Base-by-base conservation (phyloP, 2,329 filamentous ascomycete species). In the Trichothecium roseum region DNA sequence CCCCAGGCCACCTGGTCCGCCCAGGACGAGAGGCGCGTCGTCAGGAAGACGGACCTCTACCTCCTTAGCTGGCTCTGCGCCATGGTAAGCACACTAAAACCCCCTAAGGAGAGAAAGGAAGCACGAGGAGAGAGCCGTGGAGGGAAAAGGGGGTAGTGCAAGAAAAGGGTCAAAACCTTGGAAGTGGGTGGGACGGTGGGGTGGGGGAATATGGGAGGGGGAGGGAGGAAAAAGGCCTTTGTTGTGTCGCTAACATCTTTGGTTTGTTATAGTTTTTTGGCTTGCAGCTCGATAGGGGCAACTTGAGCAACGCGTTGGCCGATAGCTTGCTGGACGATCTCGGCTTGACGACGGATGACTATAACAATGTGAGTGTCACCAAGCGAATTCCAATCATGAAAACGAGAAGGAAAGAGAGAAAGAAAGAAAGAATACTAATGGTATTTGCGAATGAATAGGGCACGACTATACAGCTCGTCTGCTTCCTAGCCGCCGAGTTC, bases 231-330 rank as follows among this genome's bases (percentile, higher is more conserved):
- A n/a, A n/a, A n/a, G n/a, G n/a, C n/a, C n/a, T n/a, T n/a, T n/a
- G n/a, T n/a, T n/a, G n/a, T 7, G 9, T 35, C 6, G 63, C 68
- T 37, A 46, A 51, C 46, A 18, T 45, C 8, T 24, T 10, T 14
- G 13, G 4, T n/a, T n/a, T n/a, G n/a, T n/a, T n/a, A n/a, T 5
- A 53, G 56, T 80, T 81, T 54, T 78, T 80, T 38, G 72, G 72
- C 0, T 59, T 81, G 4, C 74, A 81, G 47, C 57, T 81, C 7
- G 76, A 80, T 49, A 62, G 78, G 32, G 74, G 74, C 35, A 81
- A 81, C 46, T 57, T 81, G 47, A 64, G 62, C 37, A 77, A 78
- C 44, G 77, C 75, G 3, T 56, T 75, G 20, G 74, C 72, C 2
- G 77, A 81, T 48, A 72, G 75, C 45, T 63, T 82, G 46, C 60